A percentile compares a stretch with the other conserved stretches of the same genome.
These are phyloP conservation scores for Rhipidocladum racemiflorum DNA, from an alignment of 176 grass and related monocot species.

Conservation along the genomic window DNA sequence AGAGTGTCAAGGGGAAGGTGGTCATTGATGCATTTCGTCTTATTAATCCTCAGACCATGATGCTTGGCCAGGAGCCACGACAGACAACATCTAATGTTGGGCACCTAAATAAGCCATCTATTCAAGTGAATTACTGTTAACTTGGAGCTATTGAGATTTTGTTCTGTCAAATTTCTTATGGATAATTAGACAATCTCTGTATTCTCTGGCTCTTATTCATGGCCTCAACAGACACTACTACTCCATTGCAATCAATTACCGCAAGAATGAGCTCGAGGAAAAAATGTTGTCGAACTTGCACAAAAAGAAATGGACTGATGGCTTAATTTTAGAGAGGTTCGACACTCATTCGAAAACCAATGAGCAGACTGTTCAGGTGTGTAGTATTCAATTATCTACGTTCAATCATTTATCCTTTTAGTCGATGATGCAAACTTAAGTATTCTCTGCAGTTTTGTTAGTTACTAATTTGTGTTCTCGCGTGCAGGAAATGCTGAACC, in stretches of 20 bases:
- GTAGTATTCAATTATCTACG: not conserved
- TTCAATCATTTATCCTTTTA: not conserved
- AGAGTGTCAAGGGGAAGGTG: conserved; percentile 98
- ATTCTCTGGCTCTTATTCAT: conserved; percentile 82
- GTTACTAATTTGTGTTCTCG: not conserved
- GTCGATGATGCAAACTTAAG: not conserved
- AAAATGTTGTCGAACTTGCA: conserved; percentile 96
- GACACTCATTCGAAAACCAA: conserved; percentile 90
- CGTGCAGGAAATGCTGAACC: conserved; percentile 86
- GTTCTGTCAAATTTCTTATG: not conserved
- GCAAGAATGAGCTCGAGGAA: conserved; percentile 97
- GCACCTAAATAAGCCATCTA: conserved; percentile 97
- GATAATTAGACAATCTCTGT: not conserved
- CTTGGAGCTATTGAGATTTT: not conserved
- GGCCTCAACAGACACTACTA: conserved; percentile 97
- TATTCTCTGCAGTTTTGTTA: not conserved
- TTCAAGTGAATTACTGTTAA: conserved; percentile 56
- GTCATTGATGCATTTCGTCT: conserved; percentile 98
- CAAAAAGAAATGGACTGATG: conserved; percentile 99
- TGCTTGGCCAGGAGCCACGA: conserved; percentile 96
- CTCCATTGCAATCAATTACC: conserved; percentile 97
- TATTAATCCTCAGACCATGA: conserved; percentile 99
- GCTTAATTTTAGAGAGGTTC: conserved; percentile 60
- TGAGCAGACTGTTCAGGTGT: conserved; percentile 89
- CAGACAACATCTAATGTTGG: conserved; percentile 98